Evolutionary conservation across 106 monocot genomes (phyloP).

Genomic region (Ottelia alismoides): DNA sequence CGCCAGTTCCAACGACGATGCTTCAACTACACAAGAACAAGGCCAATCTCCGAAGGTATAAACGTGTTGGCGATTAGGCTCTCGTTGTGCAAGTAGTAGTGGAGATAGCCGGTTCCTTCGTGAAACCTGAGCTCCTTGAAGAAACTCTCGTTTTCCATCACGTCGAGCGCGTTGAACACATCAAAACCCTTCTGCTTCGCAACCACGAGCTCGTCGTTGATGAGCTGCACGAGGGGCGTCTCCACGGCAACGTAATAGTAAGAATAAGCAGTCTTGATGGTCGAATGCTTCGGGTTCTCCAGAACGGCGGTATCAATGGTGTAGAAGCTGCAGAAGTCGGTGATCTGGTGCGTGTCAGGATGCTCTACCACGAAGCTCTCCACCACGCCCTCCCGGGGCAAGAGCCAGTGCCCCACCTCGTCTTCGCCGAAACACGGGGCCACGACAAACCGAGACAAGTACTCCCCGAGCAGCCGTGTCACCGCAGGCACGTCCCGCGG

Average conservation of each 20-base stretch:
- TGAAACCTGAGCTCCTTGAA: constrained; percentile 82
- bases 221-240: constrained; percentile 61
- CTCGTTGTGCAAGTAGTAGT: constrained; percentile 59
- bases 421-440: constrained; percentile 58
- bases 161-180: constrained; percentile 75
- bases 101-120: constrained; percentile 71
- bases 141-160: constrained; percentile 73
- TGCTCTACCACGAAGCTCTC: constrained; percentile 70
- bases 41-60: constrained; percentile 6
- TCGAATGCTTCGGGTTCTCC: constrained; percentile 47
- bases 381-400: constrained; percentile 53
- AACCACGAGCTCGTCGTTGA: constrained; percentile 68
- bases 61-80: background rate
- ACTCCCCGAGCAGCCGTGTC: constrained; percentile 47
- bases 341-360: constrained; percentile 54
- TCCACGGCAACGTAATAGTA: constrained; percentile 63
- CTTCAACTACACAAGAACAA: constrained; percentile 7
- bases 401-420: constrained; percentile 79
- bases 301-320: constrained; percentile 54
- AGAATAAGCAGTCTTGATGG: constrained; percentile 66
- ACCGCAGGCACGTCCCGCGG: constrained; percentile 59
- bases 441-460: constrained; percentile 40
- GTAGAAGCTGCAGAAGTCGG: constrained; percentile 85
- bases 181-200: constrained; percentile 73
- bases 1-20: too few relatives aligned